These are phyloP conservation scores for Plasmodium vivax DNA, from an alignment of 169 alveolate genomes.

Conservation along the genomic window DNA sequence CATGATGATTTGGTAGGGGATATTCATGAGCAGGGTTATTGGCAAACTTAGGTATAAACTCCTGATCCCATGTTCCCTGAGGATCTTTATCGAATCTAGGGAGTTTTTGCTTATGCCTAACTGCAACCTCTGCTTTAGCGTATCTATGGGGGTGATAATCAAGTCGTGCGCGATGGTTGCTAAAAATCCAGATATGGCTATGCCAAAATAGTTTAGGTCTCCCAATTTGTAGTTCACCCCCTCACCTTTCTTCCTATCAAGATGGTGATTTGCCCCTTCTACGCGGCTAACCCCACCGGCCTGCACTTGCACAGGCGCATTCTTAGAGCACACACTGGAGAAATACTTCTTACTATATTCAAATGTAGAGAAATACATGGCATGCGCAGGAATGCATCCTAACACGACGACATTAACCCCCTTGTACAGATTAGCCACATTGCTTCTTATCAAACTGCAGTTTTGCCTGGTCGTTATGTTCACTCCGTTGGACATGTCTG, in stretches of 20 bases:
- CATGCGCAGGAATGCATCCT: slow-evolving; percentile 99
- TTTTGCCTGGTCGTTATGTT: slow-evolving; percentile 32
- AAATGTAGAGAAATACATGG: slow-evolving; percentile 89
- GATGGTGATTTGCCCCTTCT: background rate
- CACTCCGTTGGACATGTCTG: background rate
- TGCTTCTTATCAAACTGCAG: slow-evolving; percentile 79
- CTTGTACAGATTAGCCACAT: slow-evolving; percentile 85
- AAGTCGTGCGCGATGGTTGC: slow-evolving; percentile 97
- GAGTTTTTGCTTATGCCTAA: slow-evolving; percentile 86
- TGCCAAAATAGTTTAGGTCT: slow-evolving; percentile 79
- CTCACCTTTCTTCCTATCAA: background rate
- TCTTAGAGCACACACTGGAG: slow-evolving; percentile 17
- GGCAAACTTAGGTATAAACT: slow-evolving; percentile 95
- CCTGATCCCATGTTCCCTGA: slow-evolving; percentile 91
- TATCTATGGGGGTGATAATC: slow-evolving; percentile 97
- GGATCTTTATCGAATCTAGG: slow-evolving; percentile 66
- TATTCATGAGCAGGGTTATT: slow-evolving; percentile 94
- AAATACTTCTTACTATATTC: slow-evolving; percentile 59
- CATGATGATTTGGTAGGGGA: slow-evolving; percentile 94
- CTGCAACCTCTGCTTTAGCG: slow-evolving; percentile 95
- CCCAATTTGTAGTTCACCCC: slow-evolving; percentile 31
- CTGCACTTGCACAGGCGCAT: background rate
- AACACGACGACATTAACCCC: slow-evolving; percentile 95
- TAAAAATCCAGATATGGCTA: slow-evolving; percentile 93
- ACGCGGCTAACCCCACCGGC: background rate